A percentile compares a stretch with the other conserved stretches of the same genome.
Conservation (phyloP, 352 stramenopile species). For the Globisporangium cederbergense region DNA sequence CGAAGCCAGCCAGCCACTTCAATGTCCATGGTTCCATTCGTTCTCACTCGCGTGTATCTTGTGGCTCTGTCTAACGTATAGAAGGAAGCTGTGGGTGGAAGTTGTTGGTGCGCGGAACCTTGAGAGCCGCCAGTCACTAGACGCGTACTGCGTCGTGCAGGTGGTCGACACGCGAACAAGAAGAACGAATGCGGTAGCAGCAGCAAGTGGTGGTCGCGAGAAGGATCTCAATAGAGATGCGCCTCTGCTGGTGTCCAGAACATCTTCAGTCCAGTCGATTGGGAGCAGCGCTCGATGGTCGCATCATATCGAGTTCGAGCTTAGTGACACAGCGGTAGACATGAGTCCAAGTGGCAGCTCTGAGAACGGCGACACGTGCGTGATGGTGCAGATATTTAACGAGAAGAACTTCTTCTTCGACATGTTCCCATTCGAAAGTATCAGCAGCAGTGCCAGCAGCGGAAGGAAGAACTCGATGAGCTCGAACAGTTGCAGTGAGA, state of each 20-base stretch:
- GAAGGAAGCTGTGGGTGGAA: slow-evolving; percentile 56
- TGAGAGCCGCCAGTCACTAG: slow-evolving; percentile 50
- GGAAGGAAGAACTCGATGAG: slow-evolving; percentile 7
- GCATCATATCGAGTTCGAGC: slow-evolving; percentile 39
- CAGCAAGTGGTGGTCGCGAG: background rate
- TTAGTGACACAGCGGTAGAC: background rate
- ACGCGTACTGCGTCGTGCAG: slow-evolving; percentile 67
- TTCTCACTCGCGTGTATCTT: background rate
- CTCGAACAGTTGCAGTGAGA: slow-evolving; percentile 6
- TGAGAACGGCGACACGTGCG: slow-evolving; percentile 4
- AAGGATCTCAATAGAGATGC: background rate
- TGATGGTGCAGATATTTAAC: slow-evolving; percentile 54
- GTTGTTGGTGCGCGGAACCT: slow-evolving; percentile 71
- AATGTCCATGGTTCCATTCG: slow-evolving; percentile 1
- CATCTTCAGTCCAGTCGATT: slow-evolving; percentile 20
- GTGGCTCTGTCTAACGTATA: slow-evolving; percentile 1
- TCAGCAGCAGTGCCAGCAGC: slow-evolving; percentile 14
- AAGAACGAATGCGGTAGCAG: background rate
- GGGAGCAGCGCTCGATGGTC: slow-evolving; percentile 37
- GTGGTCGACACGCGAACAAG: slow-evolving; percentile 15
- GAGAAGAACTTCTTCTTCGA: slow-evolving; percentile 85
- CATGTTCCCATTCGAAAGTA: slow-evolving; percentile 55
- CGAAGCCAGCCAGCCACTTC: background rate
- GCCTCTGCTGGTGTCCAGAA: slow-evolving; percentile 4
- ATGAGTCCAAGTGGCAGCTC: slow-evolving; percentile 13